Conservation (phyloP, 352 stramenopile genomes). For the Phytopythium kandeliae region DNA sequence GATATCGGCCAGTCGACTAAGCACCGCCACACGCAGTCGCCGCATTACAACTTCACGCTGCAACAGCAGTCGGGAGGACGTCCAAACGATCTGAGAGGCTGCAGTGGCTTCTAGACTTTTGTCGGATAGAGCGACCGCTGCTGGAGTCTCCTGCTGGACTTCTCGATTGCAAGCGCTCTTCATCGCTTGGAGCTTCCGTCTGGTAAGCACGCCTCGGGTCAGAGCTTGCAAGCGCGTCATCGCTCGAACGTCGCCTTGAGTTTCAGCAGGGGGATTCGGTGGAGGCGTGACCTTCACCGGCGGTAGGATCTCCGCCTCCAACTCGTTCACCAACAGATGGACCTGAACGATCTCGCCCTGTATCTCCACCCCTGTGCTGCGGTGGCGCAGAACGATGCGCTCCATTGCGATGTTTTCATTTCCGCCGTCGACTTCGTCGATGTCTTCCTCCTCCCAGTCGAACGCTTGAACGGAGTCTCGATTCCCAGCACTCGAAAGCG, state of each 20-base stretch:
- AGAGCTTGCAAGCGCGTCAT: constrained; percentile 38
- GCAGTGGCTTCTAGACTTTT: too few relatives aligned
- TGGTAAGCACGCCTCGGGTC: constrained; percentile 39
- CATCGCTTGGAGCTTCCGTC: constrained; percentile 16
- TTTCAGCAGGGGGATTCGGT: neutral
- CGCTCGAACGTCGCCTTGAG: constrained; percentile 1
- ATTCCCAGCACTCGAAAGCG: constrained; percentile 14
- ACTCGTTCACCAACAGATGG: constrained; percentile 14
- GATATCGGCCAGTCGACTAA: neutral
- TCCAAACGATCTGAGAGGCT: neutral
- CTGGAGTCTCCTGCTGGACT: neutral
- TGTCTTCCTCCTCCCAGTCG: neutral
- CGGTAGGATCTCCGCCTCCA: constrained; percentile 7
- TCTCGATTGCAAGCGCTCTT: neutral
- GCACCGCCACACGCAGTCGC: neutral
- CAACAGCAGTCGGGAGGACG: neutral
- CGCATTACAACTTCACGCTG: neutral
- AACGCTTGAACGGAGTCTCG: neutral
- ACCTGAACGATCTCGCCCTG: neutral
- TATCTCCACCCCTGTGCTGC: neutral
- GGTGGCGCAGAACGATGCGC: neutral
- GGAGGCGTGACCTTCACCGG: neutral
- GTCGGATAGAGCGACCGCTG: neutral
- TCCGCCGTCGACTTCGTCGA: neutral
- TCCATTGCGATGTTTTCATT: neutral